A percentile compares a stretch with the other conserved stretches of the same genome.
Conservation (phyloP, 1,284 basidiomycete species). For the Leccinum fallax region DNA sequence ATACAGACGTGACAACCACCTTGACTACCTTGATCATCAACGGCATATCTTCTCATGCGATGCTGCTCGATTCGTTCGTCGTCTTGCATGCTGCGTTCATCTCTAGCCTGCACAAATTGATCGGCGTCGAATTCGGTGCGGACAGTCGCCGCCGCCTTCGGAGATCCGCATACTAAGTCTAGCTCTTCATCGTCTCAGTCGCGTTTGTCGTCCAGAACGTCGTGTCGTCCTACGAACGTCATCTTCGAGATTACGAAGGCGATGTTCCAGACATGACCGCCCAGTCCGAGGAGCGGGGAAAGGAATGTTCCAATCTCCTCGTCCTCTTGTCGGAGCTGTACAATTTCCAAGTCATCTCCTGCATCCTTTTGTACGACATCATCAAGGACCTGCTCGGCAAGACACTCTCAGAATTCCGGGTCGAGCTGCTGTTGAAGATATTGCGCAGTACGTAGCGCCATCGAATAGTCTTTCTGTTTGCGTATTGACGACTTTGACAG, state of each 20-base stretch:
- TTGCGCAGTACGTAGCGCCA: slow-evolving; percentile 61
- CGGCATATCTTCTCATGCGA: slow-evolving; percentile 82
- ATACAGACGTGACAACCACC: slow-evolving; percentile 78
- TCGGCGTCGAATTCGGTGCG: slow-evolving; percentile 90
- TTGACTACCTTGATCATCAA: slow-evolving; percentile 81
- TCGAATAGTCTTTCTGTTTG: neutral
- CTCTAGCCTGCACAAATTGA: slow-evolving; percentile 79
- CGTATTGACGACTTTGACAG: slow-evolving; percentile 43
- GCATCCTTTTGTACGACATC: no score
- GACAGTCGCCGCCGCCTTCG: slow-evolving; percentile 9
- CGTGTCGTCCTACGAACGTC: slow-evolving; percentile 65
- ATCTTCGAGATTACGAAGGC: slow-evolving; percentile 43
- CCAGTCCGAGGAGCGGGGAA: no score
- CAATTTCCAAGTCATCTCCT: no score
- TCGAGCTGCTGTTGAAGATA: slow-evolving; percentile 89
- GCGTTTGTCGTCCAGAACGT: slow-evolving; percentile 78
- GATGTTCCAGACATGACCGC: neutral
- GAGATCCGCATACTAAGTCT: neutral
- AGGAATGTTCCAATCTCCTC: no score
- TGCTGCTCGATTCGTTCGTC: slow-evolving; percentile 89
- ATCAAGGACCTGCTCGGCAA: slow-evolving; percentile 34
- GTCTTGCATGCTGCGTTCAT: slow-evolving; percentile 90
- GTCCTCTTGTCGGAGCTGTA: no score
- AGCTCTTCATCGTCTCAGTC: slow-evolving; percentile 46
- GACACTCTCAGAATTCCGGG: slow-evolving; percentile 73